Base-by-base conservation (phyloP, 352 stramenopile species). In the Phytophthora tentaculata region DNA sequence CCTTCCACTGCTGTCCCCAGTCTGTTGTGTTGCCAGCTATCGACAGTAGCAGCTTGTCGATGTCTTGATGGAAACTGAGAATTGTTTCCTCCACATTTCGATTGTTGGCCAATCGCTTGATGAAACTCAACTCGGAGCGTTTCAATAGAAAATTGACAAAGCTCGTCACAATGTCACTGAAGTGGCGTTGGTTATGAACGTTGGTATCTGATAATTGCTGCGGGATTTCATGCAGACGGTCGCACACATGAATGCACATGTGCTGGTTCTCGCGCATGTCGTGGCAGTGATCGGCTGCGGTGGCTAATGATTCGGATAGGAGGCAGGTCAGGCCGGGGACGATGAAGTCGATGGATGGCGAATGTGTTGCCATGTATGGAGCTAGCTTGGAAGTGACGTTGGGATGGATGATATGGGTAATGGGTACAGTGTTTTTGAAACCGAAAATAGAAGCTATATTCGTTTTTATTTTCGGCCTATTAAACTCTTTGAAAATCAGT, bases 61-160 rank as follows among this genome's bases (percentile, higher is more conserved):
- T 20, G n/a, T 35, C 26, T 55, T 55, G 24, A 37, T 55, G 50
- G 20, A 56, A 56, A 24, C 50, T 56, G 26, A 10, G 9, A 19
- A 44, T 43, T 41, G 9, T 56, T 28, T 44, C n/a, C 26, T 56
- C 50, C 4, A 56, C n/a, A 2, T 56, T 56, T 9, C 50, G 50
- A 24, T 44, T 56, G 50, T 44, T 56, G 8, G 28, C 50, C n/a
- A 56, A n/a, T 6, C 28, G 50, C 10, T 56, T 56, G n/a, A 56
- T 44, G 28, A 56, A 44, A 10, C 50, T 56, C 50, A 26, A 23
- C 10, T 56, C 28, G 26, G 26, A 44, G 50, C 50, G 50, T 28
- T 56, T 56, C 12, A 41, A 56, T 22, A 56, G 28, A 12, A 56
- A 56, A 13, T 43, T 13, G n/a, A 56, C 28, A 20, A 56, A 56